Base-by-base conservation (phyloP, 2,329 filamentous ascomycete genomes). In the Hypomyces rosellus region DNA sequence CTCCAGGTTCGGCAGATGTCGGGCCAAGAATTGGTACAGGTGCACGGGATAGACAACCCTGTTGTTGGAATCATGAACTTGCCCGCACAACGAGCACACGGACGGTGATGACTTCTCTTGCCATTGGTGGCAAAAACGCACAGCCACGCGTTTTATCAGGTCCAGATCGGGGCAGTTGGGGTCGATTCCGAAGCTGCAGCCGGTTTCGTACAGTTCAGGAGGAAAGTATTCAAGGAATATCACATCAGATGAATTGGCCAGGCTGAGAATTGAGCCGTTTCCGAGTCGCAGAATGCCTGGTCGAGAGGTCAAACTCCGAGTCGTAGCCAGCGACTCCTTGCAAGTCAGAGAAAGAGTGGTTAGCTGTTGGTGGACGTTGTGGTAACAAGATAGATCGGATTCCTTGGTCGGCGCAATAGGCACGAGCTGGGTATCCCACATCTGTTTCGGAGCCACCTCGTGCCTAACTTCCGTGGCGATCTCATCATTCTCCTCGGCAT, bases 51-150 rank as follows among this genome's bases (percentile, higher is more conserved):
- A 66, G 13, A 60, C 57, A 44, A 63, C 56, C 37, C 54, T 59
- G 16, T 61, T 59, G 9, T 56, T 47, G 3, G 54, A 50, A 7
- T 57, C 55, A 47, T 70, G 66, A 2, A 60, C 50, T 7, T 60
- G 61, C 8, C 68, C 66, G 36, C 72, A 74, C 2, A 57, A 43
- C 3, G 52, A 50, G 53, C 70, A 74, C 11, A 63, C 54, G 18
- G 52, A 50, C 1, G 52, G 41, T 3, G 53, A 54, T 12, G 53
- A 56, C 18, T 61, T 53, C n/a, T 64, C 60, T 41, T 68, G 62
- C 73, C 73, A 75, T 25, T 63, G 63, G 45, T 70, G 67, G 43
- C 66, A 69, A 53, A 71, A 75, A 9, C 68, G 69, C 11, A 75
- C 57, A 4, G 72, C 72, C 4, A 74, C 61, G 16, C 65, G 67